These are phyloP conservation scores for Hyphopichia buzzinii DNA, from an alignment of 1,139 yeast genomes.

Conservation along the genomic window DNA sequence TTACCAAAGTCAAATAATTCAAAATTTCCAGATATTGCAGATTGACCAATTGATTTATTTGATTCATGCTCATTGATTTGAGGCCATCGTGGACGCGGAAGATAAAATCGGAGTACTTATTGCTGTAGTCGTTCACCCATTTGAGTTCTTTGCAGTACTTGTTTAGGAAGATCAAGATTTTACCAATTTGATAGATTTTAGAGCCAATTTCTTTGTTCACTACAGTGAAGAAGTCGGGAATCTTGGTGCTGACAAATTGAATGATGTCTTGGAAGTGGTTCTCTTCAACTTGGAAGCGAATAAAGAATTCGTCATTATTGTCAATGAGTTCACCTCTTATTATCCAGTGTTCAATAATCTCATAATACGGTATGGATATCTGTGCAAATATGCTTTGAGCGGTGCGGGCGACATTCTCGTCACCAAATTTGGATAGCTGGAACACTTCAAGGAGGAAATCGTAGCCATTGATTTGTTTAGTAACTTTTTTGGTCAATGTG, in stretches of 20 bases:
- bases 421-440: slow-evolving; percentile 62
- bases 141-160: slow-evolving; percentile 51
- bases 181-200: slow-evolving; percentile 73
- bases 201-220: slow-evolving; percentile 40
- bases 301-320: slow-evolving; percentile 70
- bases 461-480: slow-evolving; percentile 44
- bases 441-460: slow-evolving; percentile 55
- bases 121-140: slow-evolving; percentile 39
- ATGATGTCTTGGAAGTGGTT: slow-evolving; percentile 38
- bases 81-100: slow-evolving; percentile 29
- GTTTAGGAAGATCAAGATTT: slow-evolving; percentile 67
- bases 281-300: slow-evolving; percentile 34
- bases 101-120: slow-evolving; percentile 34
- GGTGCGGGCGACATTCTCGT: slow-evolving; percentile 44
- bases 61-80: slow-evolving; percentile 27
- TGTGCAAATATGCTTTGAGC: slow-evolving; percentile 46
- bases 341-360: slow-evolving; percentile 65
- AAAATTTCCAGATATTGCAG: slow-evolving; percentile 59
- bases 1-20: slow-evolving; percentile 47
- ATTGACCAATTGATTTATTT: slow-evolving; percentile 35
- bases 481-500: slow-evolving; percentile 30
- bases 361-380: slow-evolving; percentile 61
- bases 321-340: slow-evolving; percentile 60
- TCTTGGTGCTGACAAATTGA: slow-evolving; percentile 31
- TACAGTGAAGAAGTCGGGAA: slow-evolving; percentile 59